Conservation (phyloP, 176 grass and related monocot genomes). For the Miscanthus lutarioriparius region DNA sequence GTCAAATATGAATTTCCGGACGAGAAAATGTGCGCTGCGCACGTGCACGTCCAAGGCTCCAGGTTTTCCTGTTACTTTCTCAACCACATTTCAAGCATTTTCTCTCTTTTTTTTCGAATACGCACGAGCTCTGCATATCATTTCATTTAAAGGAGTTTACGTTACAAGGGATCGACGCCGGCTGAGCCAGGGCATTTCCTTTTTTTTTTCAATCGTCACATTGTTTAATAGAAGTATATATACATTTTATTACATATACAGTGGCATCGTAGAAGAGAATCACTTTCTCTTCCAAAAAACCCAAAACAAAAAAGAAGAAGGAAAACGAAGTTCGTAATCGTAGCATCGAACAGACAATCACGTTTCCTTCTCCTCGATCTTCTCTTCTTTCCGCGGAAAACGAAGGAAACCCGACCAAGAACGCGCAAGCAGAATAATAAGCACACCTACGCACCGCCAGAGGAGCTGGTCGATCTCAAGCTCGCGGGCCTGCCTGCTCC, state of each 20-base stretch:
- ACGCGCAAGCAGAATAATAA: background rate
- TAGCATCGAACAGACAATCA: background rate
- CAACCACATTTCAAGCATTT: too few species aligned
- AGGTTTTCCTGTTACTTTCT: background rate
- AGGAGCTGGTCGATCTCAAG: background rate
- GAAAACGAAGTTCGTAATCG: slow-evolving; percentile 8
- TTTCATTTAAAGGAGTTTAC: too few species aligned
- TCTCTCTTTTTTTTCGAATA: too few species aligned
- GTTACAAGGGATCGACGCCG: too few species aligned
- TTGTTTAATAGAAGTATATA: background rate
- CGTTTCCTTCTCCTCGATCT: background rate
- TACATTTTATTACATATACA: slow-evolving; percentile 26
- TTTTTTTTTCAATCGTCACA: background rate
- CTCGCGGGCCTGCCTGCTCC: background rate
- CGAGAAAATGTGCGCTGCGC: background rate
- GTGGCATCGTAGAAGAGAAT: slow-evolving; percentile 36
- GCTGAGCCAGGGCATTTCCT: background rate
- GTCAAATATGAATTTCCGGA: background rate
- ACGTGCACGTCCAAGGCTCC: background rate
- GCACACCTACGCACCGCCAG: slow-evolving; percentile 2
- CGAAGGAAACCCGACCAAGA: slow-evolving; percentile 17
- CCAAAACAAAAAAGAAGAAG: background rate
- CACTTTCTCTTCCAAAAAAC: slow-evolving; percentile 25
- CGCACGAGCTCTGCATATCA: too few species aligned
- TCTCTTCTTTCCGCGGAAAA: slow-evolving; percentile 28